Evolutionary conservation across 1,284 basidiomycete species (phyloP).

Genomic region (Ustilago hordei): DNA sequence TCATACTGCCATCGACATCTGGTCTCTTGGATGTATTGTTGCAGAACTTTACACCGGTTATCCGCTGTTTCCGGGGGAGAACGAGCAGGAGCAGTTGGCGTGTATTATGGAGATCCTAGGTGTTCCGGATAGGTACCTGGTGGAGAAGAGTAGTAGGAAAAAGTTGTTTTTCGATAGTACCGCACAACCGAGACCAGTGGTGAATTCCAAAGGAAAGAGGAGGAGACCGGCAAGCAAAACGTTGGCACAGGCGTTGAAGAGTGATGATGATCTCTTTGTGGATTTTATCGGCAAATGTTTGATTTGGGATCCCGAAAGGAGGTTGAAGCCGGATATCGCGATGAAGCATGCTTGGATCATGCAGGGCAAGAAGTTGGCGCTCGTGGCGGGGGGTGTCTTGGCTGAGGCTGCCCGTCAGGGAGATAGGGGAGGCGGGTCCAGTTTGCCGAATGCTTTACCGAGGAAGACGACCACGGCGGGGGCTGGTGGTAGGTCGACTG

Average conservation of each 20-base stretch:
- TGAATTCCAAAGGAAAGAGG: constrained; percentile 95
- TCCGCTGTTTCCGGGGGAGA: constrained; percentile 97
- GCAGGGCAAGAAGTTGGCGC: constrained; percentile 28
- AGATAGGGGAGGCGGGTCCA: background rate
- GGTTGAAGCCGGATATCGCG: constrained; percentile 93
- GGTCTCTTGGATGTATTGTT: constrained; percentile 96
- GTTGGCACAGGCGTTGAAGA: constrained; percentile 86
- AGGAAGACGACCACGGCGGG: constrained; percentile 11
- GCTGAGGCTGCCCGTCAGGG: background rate
- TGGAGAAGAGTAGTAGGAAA: constrained; percentile 92
- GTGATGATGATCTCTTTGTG: constrained; percentile 79
- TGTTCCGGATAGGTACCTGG: constrained; percentile 90
- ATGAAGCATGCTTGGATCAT: constrained; percentile 69
- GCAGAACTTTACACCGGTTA: constrained; percentile 99
- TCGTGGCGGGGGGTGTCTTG: constrained; percentile 13
- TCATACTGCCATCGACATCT: constrained; percentile 85
- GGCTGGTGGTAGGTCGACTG: background rate
- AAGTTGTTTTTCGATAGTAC: constrained; percentile 97
- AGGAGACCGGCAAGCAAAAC: constrained; percentile 91
- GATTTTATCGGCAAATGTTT: constrained; percentile 92
- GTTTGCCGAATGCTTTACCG: background rate
- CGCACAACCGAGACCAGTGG: constrained; percentile 88
- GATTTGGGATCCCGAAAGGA: constrained; percentile 95
- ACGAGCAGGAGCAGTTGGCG: constrained; percentile 94
- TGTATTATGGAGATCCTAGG: constrained; percentile 99